These are phyloP conservation scores for Saururus chinensis DNA, from an alignment of 164 flowering plant species.

Conservation along the genomic window DNA sequence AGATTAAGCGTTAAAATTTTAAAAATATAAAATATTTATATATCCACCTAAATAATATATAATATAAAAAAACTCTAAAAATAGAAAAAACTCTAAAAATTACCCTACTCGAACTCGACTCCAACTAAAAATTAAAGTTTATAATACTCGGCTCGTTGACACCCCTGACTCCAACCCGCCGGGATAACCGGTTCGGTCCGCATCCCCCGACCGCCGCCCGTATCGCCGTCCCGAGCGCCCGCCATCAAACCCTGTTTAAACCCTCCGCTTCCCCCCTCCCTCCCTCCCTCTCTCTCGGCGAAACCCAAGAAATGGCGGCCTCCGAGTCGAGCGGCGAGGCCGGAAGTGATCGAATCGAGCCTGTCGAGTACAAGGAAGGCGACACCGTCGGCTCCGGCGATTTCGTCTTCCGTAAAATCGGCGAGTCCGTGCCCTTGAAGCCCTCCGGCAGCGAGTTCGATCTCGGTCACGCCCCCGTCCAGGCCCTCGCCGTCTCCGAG, in stretches of 20 bases:
- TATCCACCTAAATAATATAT: no score
- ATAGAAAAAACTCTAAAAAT: no score
- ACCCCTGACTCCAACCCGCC: no score
- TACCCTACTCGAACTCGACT: no score
- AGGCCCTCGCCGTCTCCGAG: conserved; percentile 58
- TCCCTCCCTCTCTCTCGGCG: background rate
- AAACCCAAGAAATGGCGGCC: background rate
- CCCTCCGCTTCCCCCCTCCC: background rate
- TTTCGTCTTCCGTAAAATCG: conserved; percentile 51
- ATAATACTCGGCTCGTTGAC: no score
- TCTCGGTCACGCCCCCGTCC: conserved; percentile 32
- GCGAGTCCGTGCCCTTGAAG: conserved; percentile 48
- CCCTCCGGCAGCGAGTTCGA: conserved; percentile 24
- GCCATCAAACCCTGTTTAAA: background rate
- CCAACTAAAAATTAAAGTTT: no score
- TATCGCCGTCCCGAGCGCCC: no score
- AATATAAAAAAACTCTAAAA: no score
- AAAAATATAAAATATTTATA: no score
- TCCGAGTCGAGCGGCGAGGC: background rate
- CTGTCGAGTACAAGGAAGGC: conserved; percentile 37
- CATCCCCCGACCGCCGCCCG: no score
- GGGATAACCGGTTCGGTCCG: no score
- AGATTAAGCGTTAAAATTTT: no score
- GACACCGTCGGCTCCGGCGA: conserved; percentile 21
- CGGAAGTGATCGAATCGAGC: conserved; percentile 5